Percentiles rank a stretch among this genome's conserved stretches.
phyloP scores from a whole-genome alignment of 1,284 basidiomycete species.

The Naganishia liquefaciens region DNA sequence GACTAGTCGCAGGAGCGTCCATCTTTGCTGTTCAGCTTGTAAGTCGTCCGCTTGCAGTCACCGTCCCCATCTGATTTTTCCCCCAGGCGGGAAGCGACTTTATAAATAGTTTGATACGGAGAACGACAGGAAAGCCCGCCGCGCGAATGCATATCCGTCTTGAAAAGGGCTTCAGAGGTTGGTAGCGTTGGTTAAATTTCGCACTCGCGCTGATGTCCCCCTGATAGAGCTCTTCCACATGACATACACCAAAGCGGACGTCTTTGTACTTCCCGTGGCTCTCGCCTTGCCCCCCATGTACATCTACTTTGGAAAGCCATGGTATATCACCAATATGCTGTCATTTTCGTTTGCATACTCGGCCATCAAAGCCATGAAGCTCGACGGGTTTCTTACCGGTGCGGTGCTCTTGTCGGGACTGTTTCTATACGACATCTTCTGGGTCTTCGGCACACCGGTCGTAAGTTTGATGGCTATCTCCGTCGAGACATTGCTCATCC shows the following conservation, averaged over 20 bases:
- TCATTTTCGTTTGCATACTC: constrained; percentile 82
- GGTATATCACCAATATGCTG: constrained; percentile 75
- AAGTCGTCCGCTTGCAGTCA: constrained; percentile 30
- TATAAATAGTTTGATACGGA: constrained; percentile 37
- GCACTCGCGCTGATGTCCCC: background rate
- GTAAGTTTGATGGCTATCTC: constrained; percentile 9
- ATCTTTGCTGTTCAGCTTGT: constrained; percentile 51
- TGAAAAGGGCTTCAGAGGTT: constrained; percentile 47
- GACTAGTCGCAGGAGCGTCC: constrained; percentile 45
- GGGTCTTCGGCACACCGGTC: constrained; percentile 69
- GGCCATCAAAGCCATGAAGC: constrained; percentile 74
- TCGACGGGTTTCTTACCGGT: constrained; percentile 91
- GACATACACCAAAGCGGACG: constrained; percentile 56
- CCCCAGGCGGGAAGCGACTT: constrained; percentile 46
- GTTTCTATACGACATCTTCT: constrained; percentile 79
- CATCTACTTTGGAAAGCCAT: constrained; percentile 64
- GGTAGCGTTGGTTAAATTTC: constrained; percentile 32
- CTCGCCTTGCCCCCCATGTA: constrained; percentile 70
- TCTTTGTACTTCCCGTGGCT: constrained; percentile 66
- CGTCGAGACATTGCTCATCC: background rate
- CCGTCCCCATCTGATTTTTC: background rate
- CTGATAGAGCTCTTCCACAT: constrained; percentile 49
- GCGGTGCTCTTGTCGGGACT: constrained; percentile 74
- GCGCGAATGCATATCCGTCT: constrained; percentile 49
- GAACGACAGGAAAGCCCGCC: constrained; percentile 30